Base-by-base conservation (phyloP, 441 rosid genomes). In the Geranium incanum region DNA sequence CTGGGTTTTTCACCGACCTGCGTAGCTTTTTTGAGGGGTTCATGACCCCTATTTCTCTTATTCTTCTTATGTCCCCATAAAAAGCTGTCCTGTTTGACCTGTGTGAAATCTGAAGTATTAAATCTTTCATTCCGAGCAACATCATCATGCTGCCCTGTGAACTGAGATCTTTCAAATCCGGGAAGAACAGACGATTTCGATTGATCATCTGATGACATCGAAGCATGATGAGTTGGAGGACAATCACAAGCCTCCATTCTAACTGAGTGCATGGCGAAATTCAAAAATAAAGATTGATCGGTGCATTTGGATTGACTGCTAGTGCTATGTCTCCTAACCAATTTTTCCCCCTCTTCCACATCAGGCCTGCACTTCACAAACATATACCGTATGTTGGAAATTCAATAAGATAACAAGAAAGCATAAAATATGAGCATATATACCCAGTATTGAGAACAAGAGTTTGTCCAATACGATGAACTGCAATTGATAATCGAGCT, bases 181-280 rank as follows among this genome's bases (percentile, higher is more conserved):
- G 90, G 92, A 57, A 89, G 86, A 68, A 83, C 88, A 68, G 95
- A 82, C 21, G 96, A 81, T 66, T 77, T 78, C 23, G 89, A 77
- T 64, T 81, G 84, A 71, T 77, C 78, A 80, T 83, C 85, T 18
- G 86, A 45, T 19, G 65, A 16, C 33, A 21, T 18, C 15, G 83
- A 76, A 33, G 84, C 70, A 11, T 77, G 84, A 84, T 89, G 86
- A n/a, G 84, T 75, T 12, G 93, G 96, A 1, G 98, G 98, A 59
- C 92, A 87, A 83, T 93, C 98, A 88, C 98, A 93, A 33, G 97
- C 97, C 85, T 93, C 98, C 97, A 89, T 78, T 76, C 98, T 86
- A 69, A 89, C 97, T 45, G 98, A 93, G 81, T 93, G 98, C 98
- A 93, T 93, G 43, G 98, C 98, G 69, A 93, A 93, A 82, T 93